phyloP scores from a whole-genome alignment of 2,329 filamentous ascomycete genomes.

The Diaporthe sp. region DNA sequence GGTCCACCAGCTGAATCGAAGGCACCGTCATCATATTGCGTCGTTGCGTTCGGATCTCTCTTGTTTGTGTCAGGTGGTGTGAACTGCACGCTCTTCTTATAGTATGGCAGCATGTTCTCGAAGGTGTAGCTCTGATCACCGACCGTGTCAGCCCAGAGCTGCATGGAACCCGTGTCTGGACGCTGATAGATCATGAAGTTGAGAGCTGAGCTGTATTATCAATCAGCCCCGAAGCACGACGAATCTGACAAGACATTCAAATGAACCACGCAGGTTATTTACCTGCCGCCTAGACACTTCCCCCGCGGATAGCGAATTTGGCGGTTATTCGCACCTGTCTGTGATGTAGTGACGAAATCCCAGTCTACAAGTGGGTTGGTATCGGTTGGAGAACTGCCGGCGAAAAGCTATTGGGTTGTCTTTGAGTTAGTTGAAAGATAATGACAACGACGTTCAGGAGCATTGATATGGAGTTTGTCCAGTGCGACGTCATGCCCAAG shows the following conservation, averaged over 20 bases:
- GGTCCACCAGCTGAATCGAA: slow-evolving; percentile 9
- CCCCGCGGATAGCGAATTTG: background rate
- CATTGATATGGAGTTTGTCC: too few species aligned
- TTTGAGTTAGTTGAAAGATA: background rate
- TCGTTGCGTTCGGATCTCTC: background rate
- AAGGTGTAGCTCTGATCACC: slow-evolving; percentile 17
- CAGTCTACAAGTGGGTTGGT: slow-evolving; percentile 22
- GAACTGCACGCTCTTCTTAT: slow-evolving; percentile 7
- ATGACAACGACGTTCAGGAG: background rate
- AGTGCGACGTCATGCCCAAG: too few species aligned
- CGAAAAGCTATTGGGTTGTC: background rate
- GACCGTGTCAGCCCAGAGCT: slow-evolving; percentile 20
- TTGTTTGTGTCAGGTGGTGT: background rate
- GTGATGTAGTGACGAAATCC: slow-evolving; percentile 26
- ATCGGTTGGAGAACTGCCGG: slow-evolving; percentile 1
- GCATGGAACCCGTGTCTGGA: background rate
- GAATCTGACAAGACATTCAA: background rate
- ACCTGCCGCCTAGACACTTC: slow-evolving; percentile 11
- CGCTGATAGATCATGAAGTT: slow-evolving; percentile 28
- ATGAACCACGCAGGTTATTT: background rate
- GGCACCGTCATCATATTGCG: background rate
- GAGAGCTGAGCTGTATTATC: background rate
- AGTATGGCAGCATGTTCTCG: slow-evolving; percentile 26
- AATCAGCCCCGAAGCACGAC: background rate
- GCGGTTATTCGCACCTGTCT: slow-evolving; percentile 6